A percentile compares a stretch with the other conserved stretches of the same genome.
These are phyloP conservation scores for Pseudotulostoma volvatum DNA, from an alignment of 495 filamentous ascomycete species.

Conservation along the genomic window DNA sequence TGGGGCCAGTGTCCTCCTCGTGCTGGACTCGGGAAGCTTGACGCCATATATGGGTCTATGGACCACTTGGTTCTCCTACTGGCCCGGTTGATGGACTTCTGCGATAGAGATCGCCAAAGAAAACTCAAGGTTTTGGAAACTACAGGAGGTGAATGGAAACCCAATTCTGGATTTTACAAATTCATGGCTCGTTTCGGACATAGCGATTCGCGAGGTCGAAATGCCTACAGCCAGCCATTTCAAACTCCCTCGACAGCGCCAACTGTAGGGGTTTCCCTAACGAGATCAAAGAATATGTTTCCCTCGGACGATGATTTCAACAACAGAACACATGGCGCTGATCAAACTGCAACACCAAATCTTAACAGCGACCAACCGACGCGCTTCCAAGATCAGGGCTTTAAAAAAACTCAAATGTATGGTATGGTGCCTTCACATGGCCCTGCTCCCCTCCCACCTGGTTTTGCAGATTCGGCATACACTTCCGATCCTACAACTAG, in stretches of 20 bases:
- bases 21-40: slow-evolving; percentile 57
- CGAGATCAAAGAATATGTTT: too few species aligned
- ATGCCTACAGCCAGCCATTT: slow-evolving; percentile 7
- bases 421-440: slow-evolving; percentile 34
- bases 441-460: slow-evolving; percentile 23
- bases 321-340: neutral
- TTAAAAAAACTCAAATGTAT: slow-evolving; percentile 25
- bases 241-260: slow-evolving; percentile 5
- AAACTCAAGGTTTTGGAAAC: slow-evolving; percentile 43
- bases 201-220: neutral
- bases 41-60: slow-evolving; percentile 70
- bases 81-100: slow-evolving; percentile 68
- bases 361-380: neutral
- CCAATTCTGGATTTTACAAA: slow-evolving; percentile 32
- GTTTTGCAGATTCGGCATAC: slow-evolving; percentile 18
- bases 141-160: slow-evolving; percentile 41
- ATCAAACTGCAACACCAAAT: neutral
- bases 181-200: slow-evolving; percentile 27
- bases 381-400: slow-evolving; percentile 11
- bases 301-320: neutral
- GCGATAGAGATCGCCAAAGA: slow-evolving; percentile 56
- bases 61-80: slow-evolving; percentile 76
- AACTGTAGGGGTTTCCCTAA: slow-evolving; percentile 17
- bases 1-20: slow-evolving; percentile 80
- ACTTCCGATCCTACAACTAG: slow-evolving; percentile 7